Evolutionary conservation across 2,329 filamentous ascomycete genomes (phyloP).

Genomic region (Calonectria honghensis): DNA sequence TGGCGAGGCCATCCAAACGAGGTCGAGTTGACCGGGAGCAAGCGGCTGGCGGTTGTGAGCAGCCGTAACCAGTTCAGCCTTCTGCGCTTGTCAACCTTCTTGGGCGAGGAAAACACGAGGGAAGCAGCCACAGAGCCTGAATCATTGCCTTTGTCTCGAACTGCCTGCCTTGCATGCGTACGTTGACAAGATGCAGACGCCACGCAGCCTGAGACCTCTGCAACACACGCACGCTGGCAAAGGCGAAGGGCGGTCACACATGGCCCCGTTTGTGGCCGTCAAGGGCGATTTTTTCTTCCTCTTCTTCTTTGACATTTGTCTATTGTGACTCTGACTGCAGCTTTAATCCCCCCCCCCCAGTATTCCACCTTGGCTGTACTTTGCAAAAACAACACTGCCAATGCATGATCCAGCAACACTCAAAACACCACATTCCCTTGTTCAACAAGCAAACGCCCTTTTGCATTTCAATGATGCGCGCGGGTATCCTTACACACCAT

Average conservation of each 20-base stretch:
- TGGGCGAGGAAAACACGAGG: background rate
- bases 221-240: constrained; percentile 14
- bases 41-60: constrained; percentile 1
- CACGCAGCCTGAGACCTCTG: constrained; percentile 23
- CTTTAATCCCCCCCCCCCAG: background rate
- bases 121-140: constrained; percentile 41
- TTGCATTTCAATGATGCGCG: constrained; percentile 42
- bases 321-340: constrained; percentile 4
- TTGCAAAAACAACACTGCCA: background rate
- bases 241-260: constrained; percentile 19
- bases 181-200: constrained; percentile 25
- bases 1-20: background rate
- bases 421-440: constrained; percentile 5
- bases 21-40: constrained; percentile 3
- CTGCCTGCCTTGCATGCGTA: constrained; percentile 26
- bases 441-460: constrained; percentile 40
- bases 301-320: background rate
- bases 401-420: background rate
- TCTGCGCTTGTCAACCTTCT: constrained; percentile 31
- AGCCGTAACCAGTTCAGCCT: constrained; percentile 4
- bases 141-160: constrained; percentile 23
- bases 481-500: constrained; percentile 48
- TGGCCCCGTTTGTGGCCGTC: background rate
- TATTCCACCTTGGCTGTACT: background rate
- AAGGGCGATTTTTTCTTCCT: too few relatives aligned